phyloP scores from a whole-genome alignment of 139 green algal species.

The Coelastrella sp. region DNA sequence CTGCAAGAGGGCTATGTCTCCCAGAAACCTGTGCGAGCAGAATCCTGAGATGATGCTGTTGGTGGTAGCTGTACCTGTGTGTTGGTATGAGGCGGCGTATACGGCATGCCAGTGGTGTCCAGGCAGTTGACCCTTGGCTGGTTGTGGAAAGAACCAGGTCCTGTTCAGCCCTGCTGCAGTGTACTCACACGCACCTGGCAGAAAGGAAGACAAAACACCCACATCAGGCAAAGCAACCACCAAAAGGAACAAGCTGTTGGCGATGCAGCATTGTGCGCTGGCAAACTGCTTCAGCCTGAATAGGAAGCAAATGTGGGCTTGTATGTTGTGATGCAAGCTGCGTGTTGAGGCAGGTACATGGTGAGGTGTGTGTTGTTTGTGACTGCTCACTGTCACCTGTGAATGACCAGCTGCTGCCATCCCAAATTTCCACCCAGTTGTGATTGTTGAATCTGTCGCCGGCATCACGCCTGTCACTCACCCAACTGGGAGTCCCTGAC shows the following conservation, averaged over 20 bases:
- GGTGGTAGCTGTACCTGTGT: background rate
- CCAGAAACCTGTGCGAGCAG: no score
- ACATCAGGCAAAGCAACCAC: no score
- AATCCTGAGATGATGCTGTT: background rate
- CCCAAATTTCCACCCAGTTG: constrained; percentile 64
- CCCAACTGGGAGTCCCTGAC: constrained; percentile 55
- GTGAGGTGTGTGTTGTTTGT: no score
- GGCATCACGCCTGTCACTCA: constrained; percentile 16
- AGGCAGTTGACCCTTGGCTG: constrained; percentile 40
- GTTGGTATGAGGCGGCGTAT: constrained; percentile 53
- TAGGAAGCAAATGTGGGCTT: no score
- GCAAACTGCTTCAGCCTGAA: no score
- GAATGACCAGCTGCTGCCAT: constrained; percentile 61
- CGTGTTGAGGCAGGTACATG: no score
- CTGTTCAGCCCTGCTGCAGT: constrained; percentile 44
- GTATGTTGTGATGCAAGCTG: no score
- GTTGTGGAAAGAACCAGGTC: constrained; percentile 63
- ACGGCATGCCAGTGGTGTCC: constrained; percentile 47
- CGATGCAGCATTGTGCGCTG: no score
- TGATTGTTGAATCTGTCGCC: constrained; percentile 51
- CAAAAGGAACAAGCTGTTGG: no score
- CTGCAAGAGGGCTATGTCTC: no score
- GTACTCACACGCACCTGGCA: constrained; percentile 18
- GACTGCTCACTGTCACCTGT: constrained; percentile 15
- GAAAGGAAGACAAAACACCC: no score